Evolutionary conservation across 2,329 filamentous ascomycete species (phyloP), one percentile per base, ranked within the genome.

Genomic region (Aspergillus sp.): DNA sequence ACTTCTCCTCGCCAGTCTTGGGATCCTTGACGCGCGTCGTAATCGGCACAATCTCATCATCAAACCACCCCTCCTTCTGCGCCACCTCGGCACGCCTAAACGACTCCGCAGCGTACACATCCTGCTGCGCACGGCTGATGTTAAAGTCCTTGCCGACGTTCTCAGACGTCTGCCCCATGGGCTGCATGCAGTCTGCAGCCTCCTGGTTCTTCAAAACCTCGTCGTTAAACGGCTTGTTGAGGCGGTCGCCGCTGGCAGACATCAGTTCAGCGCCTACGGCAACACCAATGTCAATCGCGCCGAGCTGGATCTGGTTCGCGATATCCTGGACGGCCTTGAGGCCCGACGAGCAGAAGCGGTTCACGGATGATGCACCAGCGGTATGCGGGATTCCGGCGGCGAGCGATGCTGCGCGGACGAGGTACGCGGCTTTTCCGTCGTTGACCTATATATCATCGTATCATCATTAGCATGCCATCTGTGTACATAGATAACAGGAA

Each of bases 161-260:
- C 81, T 99, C 95, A 59, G 89, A 93, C 3, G 95, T 99, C 85
- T 96, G 96, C 20, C 95, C 95, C 95, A 99, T 99, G 65, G 93
- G 90, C 82, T 92, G 86, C 86, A 93, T 86, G 82, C 92, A 95
- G 79, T 98, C 93, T 47, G 77, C 77, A 0, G 91, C 85, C 72
- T 97, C 91, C 73, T 91, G 89, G 78, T 83, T 89, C 69, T 82
- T 79, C 66, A 90, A 79, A 59, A 98, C 86, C 62, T 88, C 86
- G 63, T 89, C 86, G 74, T 91, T 87, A 77, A 97, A 95, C 4
- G 89, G 87, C 62, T 85, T 76, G 22, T 87, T 85, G 39, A 91
- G 82, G 20, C 83, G 77, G 72, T 93, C 90, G 51, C 88, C 89
- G 59, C 86, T 86, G 5, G 80, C 76, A 5, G 87, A 88, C 95